Conservation (phyloP, 2,329 filamentous ascomycete genomes). For the Pseudogymnoascus pannorum region DNA sequence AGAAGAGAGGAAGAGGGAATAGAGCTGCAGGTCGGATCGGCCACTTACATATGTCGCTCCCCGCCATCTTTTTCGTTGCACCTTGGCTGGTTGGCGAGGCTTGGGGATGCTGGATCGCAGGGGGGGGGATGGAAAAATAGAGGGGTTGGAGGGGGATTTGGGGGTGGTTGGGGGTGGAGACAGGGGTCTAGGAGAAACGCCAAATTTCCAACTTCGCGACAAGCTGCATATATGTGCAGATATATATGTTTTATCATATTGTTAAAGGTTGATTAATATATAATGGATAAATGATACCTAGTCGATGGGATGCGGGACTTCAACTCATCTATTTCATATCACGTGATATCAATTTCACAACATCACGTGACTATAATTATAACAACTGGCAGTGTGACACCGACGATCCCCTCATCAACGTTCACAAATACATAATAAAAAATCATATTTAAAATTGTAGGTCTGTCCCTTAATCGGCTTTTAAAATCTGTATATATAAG, state of each 20-base stretch:
- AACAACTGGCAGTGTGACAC: not conserved
- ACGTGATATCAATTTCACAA: not conserved
- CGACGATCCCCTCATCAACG: not conserved
- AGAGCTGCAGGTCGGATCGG: not conserved
- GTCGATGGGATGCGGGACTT: not conserved
- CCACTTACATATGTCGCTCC: conserved; percentile 2
- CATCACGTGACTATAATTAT: not conserved
- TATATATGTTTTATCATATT: not conserved
- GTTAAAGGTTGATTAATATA: not conserved
- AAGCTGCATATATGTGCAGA: not conserved
- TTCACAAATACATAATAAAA: not conserved
- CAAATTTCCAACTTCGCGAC: not conserved
- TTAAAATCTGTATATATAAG: not conserved
- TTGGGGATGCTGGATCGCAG: too few relatives aligned
- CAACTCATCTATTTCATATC: not conserved
- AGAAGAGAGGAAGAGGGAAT: conserved; percentile 1
- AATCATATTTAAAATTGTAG: not conserved
- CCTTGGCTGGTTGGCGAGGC: not conserved
- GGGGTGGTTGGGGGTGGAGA: not conserved
- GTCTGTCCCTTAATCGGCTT: not conserved
- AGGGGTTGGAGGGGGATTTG: not conserved
- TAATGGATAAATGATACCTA: not conserved
- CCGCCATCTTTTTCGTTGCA: not conserved
- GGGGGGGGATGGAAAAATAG: not conserved
- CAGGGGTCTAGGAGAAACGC: not conserved